These are phyloP conservation scores for Raffaelea deltoideospora DNA, from an alignment of 2,329 filamentous ascomycete genomes.

Conservation along the genomic window DNA sequence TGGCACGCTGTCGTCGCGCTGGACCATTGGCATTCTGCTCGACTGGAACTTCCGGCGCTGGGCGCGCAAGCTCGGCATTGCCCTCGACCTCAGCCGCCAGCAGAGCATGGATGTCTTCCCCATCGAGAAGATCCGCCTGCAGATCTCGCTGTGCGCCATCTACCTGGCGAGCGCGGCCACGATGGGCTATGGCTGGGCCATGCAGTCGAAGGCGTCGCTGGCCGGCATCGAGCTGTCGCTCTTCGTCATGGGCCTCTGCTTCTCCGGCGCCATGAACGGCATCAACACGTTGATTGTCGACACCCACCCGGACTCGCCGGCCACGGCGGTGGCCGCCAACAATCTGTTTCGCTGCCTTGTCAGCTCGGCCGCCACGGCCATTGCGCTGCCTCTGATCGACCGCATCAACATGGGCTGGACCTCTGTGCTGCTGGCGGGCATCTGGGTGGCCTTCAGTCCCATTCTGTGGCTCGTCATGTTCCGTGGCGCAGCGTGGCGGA, in stretches of 20 bases:
- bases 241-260: slow-evolving; percentile 12
- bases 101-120: slow-evolving; percentile 9
- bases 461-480: slow-evolving; percentile 14
- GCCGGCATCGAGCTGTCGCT: slow-evolving; percentile 10
- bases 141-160: slow-evolving; percentile 10
- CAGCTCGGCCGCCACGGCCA: slow-evolving; percentile 12
- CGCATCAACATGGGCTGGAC: slow-evolving; percentile 13
- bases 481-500: slow-evolving; percentile 12
- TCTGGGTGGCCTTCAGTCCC: slow-evolving; percentile 11
- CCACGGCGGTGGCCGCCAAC: slow-evolving; percentile 12
- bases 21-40: slow-evolving; percentile 8
- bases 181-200: slow-evolving; percentile 13
- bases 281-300: slow-evolving; percentile 11
- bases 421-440: slow-evolving; percentile 10
- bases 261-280: slow-evolving; percentile 10
- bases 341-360: slow-evolving; percentile 13
- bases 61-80: slow-evolving; percentile 6
- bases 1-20: slow-evolving; percentile 9
- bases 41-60: slow-evolving; percentile 10
- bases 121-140: slow-evolving; percentile 10
- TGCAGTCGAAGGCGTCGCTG: slow-evolving; percentile 10
- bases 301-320: slow-evolving; percentile 8
- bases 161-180: slow-evolving; percentile 8
- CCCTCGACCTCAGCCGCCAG: slow-evolving; percentile 8
- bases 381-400: slow-evolving; percentile 12